Evolutionary conservation across 2,329 filamentous ascomycete genomes (phyloP), one percentile per base, ranked within the genome.

Genomic region (Thelonectria discophora): DNA sequence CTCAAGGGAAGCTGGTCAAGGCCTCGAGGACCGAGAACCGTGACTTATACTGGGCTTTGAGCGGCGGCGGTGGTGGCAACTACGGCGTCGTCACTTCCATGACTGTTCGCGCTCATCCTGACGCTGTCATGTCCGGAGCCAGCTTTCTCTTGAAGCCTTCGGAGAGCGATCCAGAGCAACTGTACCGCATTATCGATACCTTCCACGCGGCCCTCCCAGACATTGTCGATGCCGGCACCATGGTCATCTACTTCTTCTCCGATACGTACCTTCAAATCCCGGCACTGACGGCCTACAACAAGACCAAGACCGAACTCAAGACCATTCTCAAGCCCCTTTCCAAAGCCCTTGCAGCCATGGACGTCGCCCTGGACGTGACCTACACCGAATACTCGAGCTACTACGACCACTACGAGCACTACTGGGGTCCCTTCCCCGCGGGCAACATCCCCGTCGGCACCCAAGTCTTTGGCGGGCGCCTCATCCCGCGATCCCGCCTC

Each of bases 31-130:
- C 70, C 0, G 58, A 81, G 27, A 84, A 89, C 62, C 54, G 76
- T 0, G 86, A 89, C 51, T 77, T 90, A 2, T 89, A 85, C 75
- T 90, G 86, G 87, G 88, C 87, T 2, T 74, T 89, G 1, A 78
- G 78, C 42, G 86, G 86, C 2, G 86, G 87, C 1, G 86, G 87
- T 1, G 83, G 81, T 5, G 84, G 85, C 15, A 88, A 79, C n/a
- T 89, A 83, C 65, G 86, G 80, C 3, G 77, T 88, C 2, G 84
- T 89, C 2, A 70, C 81, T 20, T 84, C 82, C 2, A 77, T 88
- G 72, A 88, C 84, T 0, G 76, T 81, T 40, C 84, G 83, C 64
- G 79, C 81, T 0, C 78, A 86, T 68, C 76, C 77, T 0, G 81
- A 83, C 57, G 71, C 3, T 72, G 61, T 73, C 0, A 76, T 82